A percentile compares a stretch with the other conserved stretches of the same genome.
These are phyloP conservation scores for Cutaneotrichosporon cyanovorans DNA, from an alignment of 1,284 basidiomycete genomes.

Conservation along the genomic window DNA sequence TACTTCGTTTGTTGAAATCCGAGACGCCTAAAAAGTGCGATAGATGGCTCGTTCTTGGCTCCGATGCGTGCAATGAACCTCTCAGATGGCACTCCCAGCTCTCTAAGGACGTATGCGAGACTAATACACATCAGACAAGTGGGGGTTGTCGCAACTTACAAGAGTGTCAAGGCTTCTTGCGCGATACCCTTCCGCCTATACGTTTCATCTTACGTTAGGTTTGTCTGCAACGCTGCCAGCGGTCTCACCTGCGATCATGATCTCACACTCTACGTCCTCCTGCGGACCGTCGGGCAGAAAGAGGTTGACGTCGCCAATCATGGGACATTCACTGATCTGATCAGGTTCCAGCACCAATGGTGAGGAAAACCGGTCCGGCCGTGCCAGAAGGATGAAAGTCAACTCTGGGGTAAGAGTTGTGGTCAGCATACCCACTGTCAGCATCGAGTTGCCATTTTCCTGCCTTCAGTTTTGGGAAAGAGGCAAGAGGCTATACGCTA, in stretches of 20 bases:
- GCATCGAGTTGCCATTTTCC: slow-evolving; percentile 78
- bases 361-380: slow-evolving; percentile 20
- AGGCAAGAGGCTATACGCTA: slow-evolving; percentile 10
- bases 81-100: slow-evolving; percentile 15
- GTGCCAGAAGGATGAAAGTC: slow-evolving; percentile 78
- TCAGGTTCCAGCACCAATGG: slow-evolving; percentile 21
- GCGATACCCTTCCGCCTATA: slow-evolving; percentile 47
- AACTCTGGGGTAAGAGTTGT: slow-evolving; percentile 53
- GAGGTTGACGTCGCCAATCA: slow-evolving; percentile 22
- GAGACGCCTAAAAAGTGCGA: slow-evolving; percentile 59
- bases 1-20: slow-evolving; percentile 60
- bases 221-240: rapidly evolving
- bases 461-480: slow-evolving; percentile 35
- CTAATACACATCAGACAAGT: slow-evolving; percentile 24
- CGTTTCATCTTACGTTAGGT: slow-evolving; percentile 3
- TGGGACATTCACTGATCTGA: slow-evolving; percentile 17
- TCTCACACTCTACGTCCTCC: slow-evolving; percentile 59
- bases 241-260: slow-evolving; percentile 72
- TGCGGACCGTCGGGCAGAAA: slow-evolving; percentile 46
- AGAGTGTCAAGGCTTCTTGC: slow-evolving; percentile 56
- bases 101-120: slow-evolving; percentile 39
- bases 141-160: slow-evolving; percentile 36
- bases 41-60: slow-evolving; percentile 52
- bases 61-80: slow-evolving; percentile 55
- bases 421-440: slow-evolving; percentile 59